A percentile compares a stretch with the other conserved stretches of the same genome.
Evolutionary conservation across 2,329 filamentous ascomycete genomes (phyloP).

Genomic region (Nemania sp.): DNA sequence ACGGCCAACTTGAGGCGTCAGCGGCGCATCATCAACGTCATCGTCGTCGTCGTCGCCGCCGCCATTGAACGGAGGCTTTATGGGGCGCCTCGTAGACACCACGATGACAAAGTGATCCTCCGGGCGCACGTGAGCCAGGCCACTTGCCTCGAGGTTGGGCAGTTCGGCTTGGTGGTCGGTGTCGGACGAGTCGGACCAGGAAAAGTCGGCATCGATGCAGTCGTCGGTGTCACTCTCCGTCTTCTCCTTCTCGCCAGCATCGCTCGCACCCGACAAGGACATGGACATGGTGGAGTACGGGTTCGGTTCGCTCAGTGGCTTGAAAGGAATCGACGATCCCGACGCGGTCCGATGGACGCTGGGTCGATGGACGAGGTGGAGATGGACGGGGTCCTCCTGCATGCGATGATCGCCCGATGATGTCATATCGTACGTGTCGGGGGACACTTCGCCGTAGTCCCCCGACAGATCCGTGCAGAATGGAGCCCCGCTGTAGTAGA

Average conservation of each 20-base stretch:
- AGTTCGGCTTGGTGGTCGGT: constrained; percentile 46
- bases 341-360: constrained; percentile 45
- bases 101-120: constrained; percentile 67
- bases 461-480: constrained; percentile 83
- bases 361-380: constrained; percentile 36
- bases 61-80: constrained; percentile 14
- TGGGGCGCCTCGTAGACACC: constrained; percentile 55
- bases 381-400: constrained; percentile 25
- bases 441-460: constrained; percentile 58
- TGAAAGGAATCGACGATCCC: constrained; percentile 54
- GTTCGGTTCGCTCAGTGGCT: constrained; percentile 54
- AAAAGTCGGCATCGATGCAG: constrained; percentile 51
- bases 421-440: constrained; percentile 52
- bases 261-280: constrained; percentile 37
- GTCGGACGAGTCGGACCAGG: constrained; percentile 53
- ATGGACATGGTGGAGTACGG: constrained; percentile 31
- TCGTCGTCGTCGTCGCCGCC: constrained; percentile 8
- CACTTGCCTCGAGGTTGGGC: constrained; percentile 58
- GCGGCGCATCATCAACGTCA: constrained; percentile 7
- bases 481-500: constrained; percentile 79
- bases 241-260: constrained; percentile 42
- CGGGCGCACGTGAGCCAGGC: constrained; percentile 62
- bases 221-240: constrained; percentile 43
- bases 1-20: background rate
- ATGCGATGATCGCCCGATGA: constrained; percentile 45